Conservation (phyloP, 129 eudicot species). For the Sambucus nigra region DNA sequence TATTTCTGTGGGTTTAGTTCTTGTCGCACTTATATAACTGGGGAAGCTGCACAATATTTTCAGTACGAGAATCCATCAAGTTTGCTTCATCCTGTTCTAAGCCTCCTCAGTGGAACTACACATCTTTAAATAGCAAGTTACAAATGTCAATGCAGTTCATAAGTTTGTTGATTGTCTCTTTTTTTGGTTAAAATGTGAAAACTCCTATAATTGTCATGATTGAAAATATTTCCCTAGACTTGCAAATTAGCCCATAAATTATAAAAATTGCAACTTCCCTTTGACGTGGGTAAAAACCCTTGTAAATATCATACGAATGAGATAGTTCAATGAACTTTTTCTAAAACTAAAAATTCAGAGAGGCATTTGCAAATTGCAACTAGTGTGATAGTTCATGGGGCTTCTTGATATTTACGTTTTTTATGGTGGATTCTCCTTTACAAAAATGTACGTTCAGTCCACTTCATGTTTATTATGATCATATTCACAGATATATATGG, state of each 20-base stretch:
- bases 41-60: constrained; percentile 79
- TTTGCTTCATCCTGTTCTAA: constrained; percentile 63
- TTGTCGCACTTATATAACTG: constrained; percentile 83
- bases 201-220: too few relatives aligned
- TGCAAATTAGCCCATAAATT: too few relatives aligned
- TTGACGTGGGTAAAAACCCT: too few relatives aligned
- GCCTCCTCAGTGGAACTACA: constrained; percentile 66
- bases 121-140: constrained; percentile 10
- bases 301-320: too few relatives aligned
- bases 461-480: constrained; percentile 2
- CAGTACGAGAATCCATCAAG: constrained; percentile 48
- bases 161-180: constrained; percentile 1
- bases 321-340: too few relatives aligned
- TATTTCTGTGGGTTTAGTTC: constrained; percentile 81
- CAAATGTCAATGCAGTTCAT: constrained; percentile 11
- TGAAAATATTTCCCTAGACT: too few relatives aligned
- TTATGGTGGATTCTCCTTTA: background rate
- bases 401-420: too few relatives aligned
- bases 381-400: too few relatives aligned
- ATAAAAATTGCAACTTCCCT: too few relatives aligned
- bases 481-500: constrained; percentile 62
- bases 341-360: too few relatives aligned
- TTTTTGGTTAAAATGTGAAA: too few relatives aligned
- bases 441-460: constrained; percentile 2
- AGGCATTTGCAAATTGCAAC: too few relatives aligned